Evolutionary conservation across 768 basidiomycete genomes (phyloP).

Genomic region (Hypholoma fasciculare): DNA sequence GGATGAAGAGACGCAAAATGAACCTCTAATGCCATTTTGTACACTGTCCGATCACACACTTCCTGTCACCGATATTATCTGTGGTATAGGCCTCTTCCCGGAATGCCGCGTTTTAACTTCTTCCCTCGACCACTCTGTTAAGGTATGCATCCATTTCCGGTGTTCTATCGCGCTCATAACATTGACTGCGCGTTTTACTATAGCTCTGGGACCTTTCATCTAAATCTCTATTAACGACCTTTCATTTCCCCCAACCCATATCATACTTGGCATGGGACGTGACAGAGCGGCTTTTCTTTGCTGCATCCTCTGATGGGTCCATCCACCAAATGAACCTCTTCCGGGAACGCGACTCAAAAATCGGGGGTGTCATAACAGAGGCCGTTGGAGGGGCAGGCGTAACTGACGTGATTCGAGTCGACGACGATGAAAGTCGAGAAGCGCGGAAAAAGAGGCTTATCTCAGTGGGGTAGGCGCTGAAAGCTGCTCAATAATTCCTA

Average conservation of each 20-base stretch:
- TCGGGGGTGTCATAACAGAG: constrained; percentile 54
- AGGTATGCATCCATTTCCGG: constrained; percentile 46
- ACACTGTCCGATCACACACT: constrained; percentile 91
- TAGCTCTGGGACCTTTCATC: constrained; percentile 85
- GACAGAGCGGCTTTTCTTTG: constrained; percentile 89
- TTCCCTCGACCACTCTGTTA: constrained; percentile 88
- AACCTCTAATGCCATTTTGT: constrained; percentile 75
- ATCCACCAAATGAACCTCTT: constrained; percentile 83
- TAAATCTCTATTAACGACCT: constrained; percentile 77
- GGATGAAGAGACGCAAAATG: constrained; percentile 72
- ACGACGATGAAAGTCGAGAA: constrained; percentile 49
- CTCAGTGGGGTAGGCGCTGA: constrained; percentile 55
- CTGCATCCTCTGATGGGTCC: constrained; percentile 72
- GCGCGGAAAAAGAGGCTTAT: constrained; percentile 62
- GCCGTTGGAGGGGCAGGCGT: constrained; percentile 76
- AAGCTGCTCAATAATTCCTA: neutral
- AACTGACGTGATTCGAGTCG: constrained; percentile 70
- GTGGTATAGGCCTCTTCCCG: constrained; percentile 81
- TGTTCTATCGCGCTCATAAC: constrained; percentile 5
- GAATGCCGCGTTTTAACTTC: constrained; percentile 76
- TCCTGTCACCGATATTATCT: constrained; percentile 77
- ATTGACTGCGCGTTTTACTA: constrained; percentile 5
- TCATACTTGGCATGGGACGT: constrained; percentile 72
- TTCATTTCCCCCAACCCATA: constrained; percentile 81
- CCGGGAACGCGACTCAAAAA: constrained; percentile 55